Conservation (phyloP, 2,329 filamentous ascomycete genomes). For the Mariannaea sp. region DNA sequence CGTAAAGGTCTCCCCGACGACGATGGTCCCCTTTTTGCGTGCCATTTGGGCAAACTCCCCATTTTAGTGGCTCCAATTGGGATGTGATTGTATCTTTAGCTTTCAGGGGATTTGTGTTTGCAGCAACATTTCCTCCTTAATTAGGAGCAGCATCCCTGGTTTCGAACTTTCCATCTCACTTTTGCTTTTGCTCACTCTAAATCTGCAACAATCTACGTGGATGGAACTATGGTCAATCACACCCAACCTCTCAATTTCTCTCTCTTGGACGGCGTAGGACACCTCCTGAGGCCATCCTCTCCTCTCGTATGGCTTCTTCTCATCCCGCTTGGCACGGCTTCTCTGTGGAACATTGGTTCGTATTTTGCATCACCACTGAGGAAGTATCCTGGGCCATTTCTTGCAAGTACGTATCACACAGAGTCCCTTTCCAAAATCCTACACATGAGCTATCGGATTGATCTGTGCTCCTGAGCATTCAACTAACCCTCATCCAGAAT, state of each 20-base stretch:
- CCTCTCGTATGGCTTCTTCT: neutral
- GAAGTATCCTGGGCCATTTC: constrained; percentile 41
- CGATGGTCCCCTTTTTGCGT: too few species aligned
- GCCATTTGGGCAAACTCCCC: neutral
- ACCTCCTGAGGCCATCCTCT: neutral
- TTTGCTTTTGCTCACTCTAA: neutral
- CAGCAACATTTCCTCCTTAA: neutral
- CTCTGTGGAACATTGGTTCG: constrained; percentile 18
- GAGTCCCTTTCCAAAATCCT: too few species aligned
- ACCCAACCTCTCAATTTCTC: neutral
- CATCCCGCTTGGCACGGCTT: neutral
- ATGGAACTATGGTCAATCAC: neutral
- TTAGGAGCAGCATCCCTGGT: neutral
- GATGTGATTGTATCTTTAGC: neutral
- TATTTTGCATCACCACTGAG: constrained; percentile 34
- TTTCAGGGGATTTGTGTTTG: neutral
- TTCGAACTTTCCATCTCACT: neutral
- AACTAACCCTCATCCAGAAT: constrained; percentile 22
- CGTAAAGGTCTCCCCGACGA: too few species aligned
- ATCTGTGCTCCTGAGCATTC: neutral
- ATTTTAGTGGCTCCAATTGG: neutral
- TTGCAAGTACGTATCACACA: constrained; percentile 35
- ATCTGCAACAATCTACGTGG: too few species aligned
- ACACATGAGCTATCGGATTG: neutral
- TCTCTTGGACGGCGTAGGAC: neutral